Evolutionary conservation across 176 grass and related monocot genomes (phyloP).

Genomic region (Aegilops bicornis): DNA sequence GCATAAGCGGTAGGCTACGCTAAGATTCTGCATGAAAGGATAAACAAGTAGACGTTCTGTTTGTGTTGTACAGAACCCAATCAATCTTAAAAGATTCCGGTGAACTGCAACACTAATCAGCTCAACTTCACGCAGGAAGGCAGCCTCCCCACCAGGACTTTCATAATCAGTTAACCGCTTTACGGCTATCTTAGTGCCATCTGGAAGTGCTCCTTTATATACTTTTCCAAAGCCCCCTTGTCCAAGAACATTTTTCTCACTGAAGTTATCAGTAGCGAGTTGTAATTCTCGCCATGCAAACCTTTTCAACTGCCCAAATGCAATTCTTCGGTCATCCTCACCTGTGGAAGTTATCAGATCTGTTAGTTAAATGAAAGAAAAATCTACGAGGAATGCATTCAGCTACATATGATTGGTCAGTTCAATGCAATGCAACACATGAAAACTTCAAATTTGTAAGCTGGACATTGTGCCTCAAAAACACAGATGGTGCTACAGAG

Average conservation of each 20-base stretch:
- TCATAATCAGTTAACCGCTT: slow-evolving; percentile 94
- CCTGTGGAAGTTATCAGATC: slow-evolving; percentile 44
- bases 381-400: not conserved
- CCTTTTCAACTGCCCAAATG: slow-evolving; percentile 96
- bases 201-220: slow-evolving; percentile 92
- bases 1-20: slow-evolving; percentile 90
- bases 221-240: slow-evolving; percentile 99
- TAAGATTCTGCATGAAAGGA: slow-evolving; percentile 98
- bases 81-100: slow-evolving; percentile 89
- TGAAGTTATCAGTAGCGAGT: slow-evolving; percentile 81
- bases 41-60: slow-evolving; percentile 94
- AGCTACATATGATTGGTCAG: not conserved
- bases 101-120: slow-evolving; percentile 99
- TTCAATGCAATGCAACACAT: slow-evolving; percentile 4
- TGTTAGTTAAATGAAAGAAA: slow-evolving; percentile 10
- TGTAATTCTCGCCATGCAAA: slow-evolving; percentile 94
- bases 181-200: slow-evolving; percentile 96
- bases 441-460: not conserved
- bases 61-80: slow-evolving; percentile 96
- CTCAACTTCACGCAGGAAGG: slow-evolving; percentile 96
- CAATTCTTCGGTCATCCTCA: slow-evolving; percentile 91
- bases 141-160: slow-evolving; percentile 91
- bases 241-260: slow-evolving; percentile 95
- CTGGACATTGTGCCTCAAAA: not conserved
- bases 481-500: not conserved